Base-by-base conservation (phyloP, 352 stramenopile genomes). In the Phytopythium chamaehyphon region DNA sequence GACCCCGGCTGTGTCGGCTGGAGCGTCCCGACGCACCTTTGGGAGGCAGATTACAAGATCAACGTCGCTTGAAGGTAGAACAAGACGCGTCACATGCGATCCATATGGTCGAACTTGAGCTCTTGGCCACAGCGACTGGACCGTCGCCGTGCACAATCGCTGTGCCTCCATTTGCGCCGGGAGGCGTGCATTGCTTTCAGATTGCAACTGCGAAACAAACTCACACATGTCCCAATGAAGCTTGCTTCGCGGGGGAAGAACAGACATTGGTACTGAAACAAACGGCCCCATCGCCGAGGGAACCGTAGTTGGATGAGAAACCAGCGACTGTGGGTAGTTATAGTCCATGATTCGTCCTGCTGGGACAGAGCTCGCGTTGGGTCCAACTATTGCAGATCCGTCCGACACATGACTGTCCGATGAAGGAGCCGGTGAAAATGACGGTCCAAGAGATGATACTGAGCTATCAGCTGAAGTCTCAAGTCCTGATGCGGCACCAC, bases 21-120 rank as follows among this genome's bases (percentile, higher is more conserved):
- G 94, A 9, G 93, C 93, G 67, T 98, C 96, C 22, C 83, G 83
- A 18, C 85, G 91, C n/a, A 98, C 96, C 59, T 98, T 98, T 28
- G 96, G 96, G n/a, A 99, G 74, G 56, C 94, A 97, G 46, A 99
- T 97, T 6, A 99, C 95, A 38, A 99, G 76, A 64, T 99, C 96
- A 15, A 99, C 71, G 71, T 99, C 96, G 43, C 95, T 98, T 22
- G 91, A 98, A 9, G 96, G 96, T 11, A 99, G 76, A 44, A 96
- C 90, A 21, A 99, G 81, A 18, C 95, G 74, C 3, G 95, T 98
- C 28, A 97, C 92, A 71, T 97, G 98, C 22, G 94, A 98, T 5
- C 96, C 96, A 59, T 98, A 99, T 43, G 96, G 86, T 49, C 98
- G 96, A 15, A 98, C 94, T 72, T 98, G 93, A 33, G 95, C 95